Evolutionary conservation across 805 yeast genomes (phyloP).

Genomic region (Wickerhamiella domercqiae): DNA sequence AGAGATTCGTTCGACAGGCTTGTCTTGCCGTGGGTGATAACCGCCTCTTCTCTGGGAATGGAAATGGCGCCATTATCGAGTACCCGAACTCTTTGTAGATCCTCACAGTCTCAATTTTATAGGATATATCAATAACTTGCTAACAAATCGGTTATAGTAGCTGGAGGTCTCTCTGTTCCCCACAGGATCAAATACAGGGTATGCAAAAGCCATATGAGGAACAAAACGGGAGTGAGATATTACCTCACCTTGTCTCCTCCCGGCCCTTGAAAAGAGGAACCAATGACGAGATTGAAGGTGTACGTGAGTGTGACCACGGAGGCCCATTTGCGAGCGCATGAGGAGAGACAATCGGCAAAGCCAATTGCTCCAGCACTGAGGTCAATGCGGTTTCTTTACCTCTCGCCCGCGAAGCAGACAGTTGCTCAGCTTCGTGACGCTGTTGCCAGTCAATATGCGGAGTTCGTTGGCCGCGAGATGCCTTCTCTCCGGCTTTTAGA

Average conservation of each 20-base stretch:
- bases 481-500: not conserved
- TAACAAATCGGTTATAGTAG: too few species aligned
- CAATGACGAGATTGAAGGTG: not conserved
- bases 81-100: too few species aligned
- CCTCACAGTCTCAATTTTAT: too few species aligned
- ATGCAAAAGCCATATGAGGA: too few species aligned
- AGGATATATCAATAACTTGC: too few species aligned
- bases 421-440: not conserved
- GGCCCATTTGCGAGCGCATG: not conserved
- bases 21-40: constrained; percentile 32
- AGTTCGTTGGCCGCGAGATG: too few species aligned
- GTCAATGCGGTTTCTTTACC: not conserved
- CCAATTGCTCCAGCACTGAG: not conserved
- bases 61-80: constrained; percentile 46
- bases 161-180: too few species aligned
- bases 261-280: too few species aligned
- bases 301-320: not conserved
- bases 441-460: not conserved
- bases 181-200: too few species aligned
- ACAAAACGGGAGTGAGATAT: too few species aligned
- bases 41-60: constrained; percentile 40
- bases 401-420: not conserved
- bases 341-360: not conserved
- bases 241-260: too few species aligned
- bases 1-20: constrained; percentile 29